Percentiles rank a stretch among this genome's conserved stretches.
Conservation (phyloP, 768 basidiomycete species). For the Dendrothele bispora region DNA sequence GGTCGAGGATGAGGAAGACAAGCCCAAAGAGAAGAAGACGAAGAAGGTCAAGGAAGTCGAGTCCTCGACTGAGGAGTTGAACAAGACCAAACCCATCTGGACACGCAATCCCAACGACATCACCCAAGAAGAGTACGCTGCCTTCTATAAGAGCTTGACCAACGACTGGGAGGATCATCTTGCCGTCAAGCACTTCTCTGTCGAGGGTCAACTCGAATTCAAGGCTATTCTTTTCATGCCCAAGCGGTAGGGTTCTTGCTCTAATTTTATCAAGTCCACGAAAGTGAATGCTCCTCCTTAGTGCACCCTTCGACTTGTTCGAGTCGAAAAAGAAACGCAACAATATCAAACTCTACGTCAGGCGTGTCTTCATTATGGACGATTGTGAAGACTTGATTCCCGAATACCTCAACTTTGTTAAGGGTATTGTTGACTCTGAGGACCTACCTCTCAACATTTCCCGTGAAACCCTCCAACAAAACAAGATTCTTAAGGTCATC, state of each 20-base stretch:
- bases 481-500: slow-evolving; percentile 99
- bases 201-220: slow-evolving; percentile 99
- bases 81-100: slow-evolving; percentile 99
- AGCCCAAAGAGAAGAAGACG: slow-evolving; percentile 88
- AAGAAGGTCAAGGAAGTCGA: slow-evolving; percentile 92
- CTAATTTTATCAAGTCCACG: neutral
- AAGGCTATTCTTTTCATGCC: slow-evolving; percentile 98
- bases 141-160: slow-evolving; percentile 99
- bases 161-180: slow-evolving; percentile 99
- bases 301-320: slow-evolving; percentile 98
- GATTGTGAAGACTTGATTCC: slow-evolving; percentile 99
- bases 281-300: slow-evolving; percentile 25
- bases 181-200: slow-evolving; percentile 99
- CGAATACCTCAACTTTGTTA: slow-evolving; percentile 99
- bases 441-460: slow-evolving; percentile 99
- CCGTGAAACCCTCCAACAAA: slow-evolving; percentile 98
- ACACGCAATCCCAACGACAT: slow-evolving; percentile 97
- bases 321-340: slow-evolving; percentile 99
- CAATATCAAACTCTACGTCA: slow-evolving; percentile 99
- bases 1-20: slow-evolving; percentile 80
- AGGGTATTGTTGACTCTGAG: slow-evolving; percentile 99
- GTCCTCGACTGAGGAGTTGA: slow-evolving; percentile 93
- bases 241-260: slow-evolving; percentile 67
- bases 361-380: slow-evolving; percentile 99
- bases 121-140: slow-evolving; percentile 85